phyloP scores from a whole-genome alignment of 2,329 filamentous ascomycete genomes.

The Fusarium incarnatum region DNA sequence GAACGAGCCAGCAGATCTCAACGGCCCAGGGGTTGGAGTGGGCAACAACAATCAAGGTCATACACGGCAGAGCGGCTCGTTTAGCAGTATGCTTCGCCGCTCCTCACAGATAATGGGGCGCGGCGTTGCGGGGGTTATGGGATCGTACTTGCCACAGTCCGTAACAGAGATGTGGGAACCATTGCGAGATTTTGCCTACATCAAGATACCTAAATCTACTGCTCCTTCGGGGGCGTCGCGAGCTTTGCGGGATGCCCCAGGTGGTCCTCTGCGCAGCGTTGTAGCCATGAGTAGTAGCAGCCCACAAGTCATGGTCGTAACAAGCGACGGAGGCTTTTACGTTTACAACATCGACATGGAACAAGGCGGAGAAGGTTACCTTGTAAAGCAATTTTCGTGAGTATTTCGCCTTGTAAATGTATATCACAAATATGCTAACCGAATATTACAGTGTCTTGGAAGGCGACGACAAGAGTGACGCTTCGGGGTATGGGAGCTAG shows the following conservation, averaged over 20 bases:
- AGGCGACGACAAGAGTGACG: slow-evolving; percentile 65
- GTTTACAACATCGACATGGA: slow-evolving; percentile 97
- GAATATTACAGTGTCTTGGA: slow-evolving; percentile 60
- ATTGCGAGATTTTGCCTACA: slow-evolving; percentile 92
- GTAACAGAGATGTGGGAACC: slow-evolving; percentile 99
- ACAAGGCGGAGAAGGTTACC: slow-evolving; percentile 88
- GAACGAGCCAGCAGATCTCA: slow-evolving; percentile 60
- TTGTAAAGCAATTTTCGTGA: slow-evolving; percentile 94
- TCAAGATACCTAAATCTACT: slow-evolving; percentile 81
- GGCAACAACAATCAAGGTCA: slow-evolving; percentile 48
- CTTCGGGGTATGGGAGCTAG: slow-evolving; percentile 57
- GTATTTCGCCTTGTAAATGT: slow-evolving; percentile 51
- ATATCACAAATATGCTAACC: background rate
- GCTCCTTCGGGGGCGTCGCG: slow-evolving; percentile 32
- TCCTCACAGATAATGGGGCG: slow-evolving; percentile 95
- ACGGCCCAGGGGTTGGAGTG: slow-evolving; percentile 45
- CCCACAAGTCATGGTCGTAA: slow-evolving; percentile 98
- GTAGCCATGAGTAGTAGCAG: slow-evolving; percentile 96
- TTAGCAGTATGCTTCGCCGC: slow-evolving; percentile 90
- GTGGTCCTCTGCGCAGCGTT: slow-evolving; percentile 80
- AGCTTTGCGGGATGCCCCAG: slow-evolving; percentile 49
- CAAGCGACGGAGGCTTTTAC: slow-evolving; percentile 93
- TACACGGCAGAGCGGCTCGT: slow-evolving; percentile 75
- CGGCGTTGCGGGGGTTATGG: slow-evolving; percentile 87
- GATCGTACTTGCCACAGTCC: slow-evolving; percentile 90